Base-by-base conservation (phyloP, 352 stramenopile species). In the Phytophthora boehmeriae region DNA sequence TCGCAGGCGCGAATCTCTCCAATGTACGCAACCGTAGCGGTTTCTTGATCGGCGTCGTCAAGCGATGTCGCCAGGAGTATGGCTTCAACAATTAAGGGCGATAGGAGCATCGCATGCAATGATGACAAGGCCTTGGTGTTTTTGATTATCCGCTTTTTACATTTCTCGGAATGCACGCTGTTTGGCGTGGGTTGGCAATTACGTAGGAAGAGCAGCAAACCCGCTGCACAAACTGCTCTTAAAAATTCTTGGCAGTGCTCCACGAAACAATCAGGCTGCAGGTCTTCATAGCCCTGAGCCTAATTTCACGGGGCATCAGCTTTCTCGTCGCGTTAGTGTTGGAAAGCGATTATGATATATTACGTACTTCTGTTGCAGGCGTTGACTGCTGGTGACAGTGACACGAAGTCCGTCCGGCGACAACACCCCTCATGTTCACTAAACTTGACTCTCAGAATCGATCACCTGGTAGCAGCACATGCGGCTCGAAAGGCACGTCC, bases 31-130 rank as follows among this genome's bases (percentile, higher is more conserved):
- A 94, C 56, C 83, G 78, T 16, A 90, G 81, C 28, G 85, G 81
- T 22, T 94, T 94, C 62, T 71, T 94, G 13, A 86, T 94, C 56
- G 83, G 85, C 36, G 83, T 94, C 41, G 77, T 94, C 50, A 92
- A 92, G 67, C 79, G 86, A 42, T 86, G 73, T 51, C 69, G 81
- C 32, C 83, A 94, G 44, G 86, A 94, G 52, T 94, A 90, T 53
- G 83, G 82, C 4, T 88, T 93, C 47, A 80, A 88, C 63, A 42
- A 53, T 25, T 34, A 46, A 57, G 11, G 19, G 23, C 45, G 46
- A 23, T 17, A 35, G n/a, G 20, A 35, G 19, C n/a, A 20, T 16
- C 34, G 32, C 34, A 38, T 9, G 11, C 35, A 42, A 27, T 22
- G 13, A 34, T 30, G 25, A 30, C 25, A 30, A 30, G 25, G 25